phyloP scores from a whole-genome alignment of 192 early-diverging fungal genomes.

The Fimicolochytrium jonesii region DNA sequence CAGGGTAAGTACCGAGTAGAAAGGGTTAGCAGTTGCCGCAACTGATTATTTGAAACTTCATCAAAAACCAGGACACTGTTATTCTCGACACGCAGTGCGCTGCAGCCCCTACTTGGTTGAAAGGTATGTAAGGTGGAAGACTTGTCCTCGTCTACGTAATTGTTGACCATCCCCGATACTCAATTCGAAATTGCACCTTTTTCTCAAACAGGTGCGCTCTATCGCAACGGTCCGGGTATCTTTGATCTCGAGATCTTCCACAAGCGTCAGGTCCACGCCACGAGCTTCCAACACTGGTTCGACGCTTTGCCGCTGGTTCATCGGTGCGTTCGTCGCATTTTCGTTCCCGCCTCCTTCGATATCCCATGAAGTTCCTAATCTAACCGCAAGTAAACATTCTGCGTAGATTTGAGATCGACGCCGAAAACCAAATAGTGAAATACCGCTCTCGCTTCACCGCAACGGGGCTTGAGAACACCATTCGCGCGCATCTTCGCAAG shows the following conservation, averaged over 20 bases:
- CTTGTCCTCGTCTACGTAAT: too few species aligned
- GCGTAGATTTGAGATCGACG: conserved; percentile 28
- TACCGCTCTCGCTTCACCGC: conserved; percentile 27
- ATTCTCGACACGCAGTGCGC: too few species aligned
- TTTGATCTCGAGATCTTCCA: conserved; percentile 26
- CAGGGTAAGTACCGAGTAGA: conserved; percentile 1
- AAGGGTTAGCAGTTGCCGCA: too few species aligned
- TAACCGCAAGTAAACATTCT: too few species aligned
- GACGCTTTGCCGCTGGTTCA: conserved; percentile 29
- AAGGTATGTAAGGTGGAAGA: too few species aligned
- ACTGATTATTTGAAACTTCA: too few species aligned
- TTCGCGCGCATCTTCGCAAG: conserved; percentile 10
- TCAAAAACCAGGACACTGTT: conserved; percentile 24
- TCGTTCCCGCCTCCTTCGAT: not conserved
- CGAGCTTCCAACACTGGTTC: conserved; percentile 31
- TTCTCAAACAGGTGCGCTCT: conserved; percentile 16
- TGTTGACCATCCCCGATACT: not conserved
- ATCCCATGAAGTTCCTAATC: too few species aligned
- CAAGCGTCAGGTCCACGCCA: not conserved
- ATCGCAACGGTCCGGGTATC: conserved; percentile 29
- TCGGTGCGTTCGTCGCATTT: conserved; percentile 13
- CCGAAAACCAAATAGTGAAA: conserved; percentile 4
- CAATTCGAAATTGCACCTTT: not conserved
- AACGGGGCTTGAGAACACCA: conserved; percentile 1
- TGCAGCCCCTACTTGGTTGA: too few species aligned